phyloP scores from a whole-genome alignment of 2,329 filamentous ascomycete species.

The Fusarium neocosmosporiellum region DNA sequence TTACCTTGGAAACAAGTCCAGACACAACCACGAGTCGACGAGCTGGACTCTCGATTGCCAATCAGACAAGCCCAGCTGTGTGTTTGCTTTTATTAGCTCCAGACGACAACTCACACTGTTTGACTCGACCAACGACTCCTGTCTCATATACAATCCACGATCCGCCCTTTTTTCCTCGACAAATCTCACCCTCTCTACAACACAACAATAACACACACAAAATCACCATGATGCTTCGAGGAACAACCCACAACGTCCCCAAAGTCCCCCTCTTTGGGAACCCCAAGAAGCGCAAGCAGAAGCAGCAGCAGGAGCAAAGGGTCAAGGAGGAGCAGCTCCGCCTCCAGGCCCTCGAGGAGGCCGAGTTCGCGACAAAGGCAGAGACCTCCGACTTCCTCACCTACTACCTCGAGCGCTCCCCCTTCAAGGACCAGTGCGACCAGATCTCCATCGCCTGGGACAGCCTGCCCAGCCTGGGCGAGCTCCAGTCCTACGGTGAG shows the following conservation, averaged over 20 bases:
- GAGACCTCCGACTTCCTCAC: slow-evolving; percentile 48
- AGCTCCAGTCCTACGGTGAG: slow-evolving; percentile 48
- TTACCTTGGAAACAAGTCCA: not conserved
- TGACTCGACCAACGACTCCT: slow-evolving; percentile 22
- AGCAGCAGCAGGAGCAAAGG: slow-evolving; percentile 35
- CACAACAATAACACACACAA: not conserved
- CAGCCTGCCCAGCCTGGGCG: slow-evolving; percentile 48
- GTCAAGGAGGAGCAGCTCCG: slow-evolving; percentile 36
- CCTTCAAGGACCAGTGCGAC: slow-evolving; percentile 43
- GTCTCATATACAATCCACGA: slow-evolving; percentile 15
- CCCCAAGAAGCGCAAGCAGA: slow-evolving; percentile 43
- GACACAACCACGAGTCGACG: slow-evolving; percentile 9
- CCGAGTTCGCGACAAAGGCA: slow-evolving; percentile 45
- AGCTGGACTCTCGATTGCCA: slow-evolving; percentile 34
- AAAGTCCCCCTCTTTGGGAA: slow-evolving; percentile 39
- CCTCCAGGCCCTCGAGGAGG: slow-evolving; percentile 42
- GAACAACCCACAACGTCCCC: slow-evolving; percentile 31
- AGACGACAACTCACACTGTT: slow-evolving; percentile 29
- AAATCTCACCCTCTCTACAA: not conserved
- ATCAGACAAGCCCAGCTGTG: slow-evolving; percentile 22
- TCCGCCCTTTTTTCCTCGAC: slow-evolving; percentile 5
- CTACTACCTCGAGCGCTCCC: slow-evolving; percentile 46
- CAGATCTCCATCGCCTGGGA: slow-evolving; percentile 50
- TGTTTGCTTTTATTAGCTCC: slow-evolving; percentile 30
- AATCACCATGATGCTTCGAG: slow-evolving; percentile 34